A percentile compares a stretch with the other conserved stretches of the same genome.
Conservation (phyloP, 2,329 filamentous ascomycete genomes). For the Aspergillus phoenicis region DNA sequence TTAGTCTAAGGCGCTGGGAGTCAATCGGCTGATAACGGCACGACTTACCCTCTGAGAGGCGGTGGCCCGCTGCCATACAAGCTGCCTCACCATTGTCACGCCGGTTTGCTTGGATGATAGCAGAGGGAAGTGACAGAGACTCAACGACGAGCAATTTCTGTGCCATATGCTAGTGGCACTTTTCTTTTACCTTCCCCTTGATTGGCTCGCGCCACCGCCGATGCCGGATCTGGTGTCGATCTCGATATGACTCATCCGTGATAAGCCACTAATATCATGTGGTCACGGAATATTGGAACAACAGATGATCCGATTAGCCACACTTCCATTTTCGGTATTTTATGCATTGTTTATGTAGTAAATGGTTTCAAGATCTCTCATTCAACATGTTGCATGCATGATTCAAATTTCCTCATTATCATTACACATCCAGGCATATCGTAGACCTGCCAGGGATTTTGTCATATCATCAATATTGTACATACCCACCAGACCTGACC, state of each 20-base stretch:
- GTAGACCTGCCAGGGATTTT: no score
- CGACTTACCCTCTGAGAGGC: slow-evolving; percentile 42
- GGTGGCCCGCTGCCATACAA: slow-evolving; percentile 42
- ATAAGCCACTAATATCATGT: background rate
- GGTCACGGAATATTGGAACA: no score
- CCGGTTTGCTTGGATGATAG: slow-evolving; percentile 14
- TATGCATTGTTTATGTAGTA: no score
- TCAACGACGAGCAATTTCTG: slow-evolving; percentile 16
- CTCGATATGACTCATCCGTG: background rate
- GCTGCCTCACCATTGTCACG: slow-evolving; percentile 42
- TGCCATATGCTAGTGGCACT: slow-evolving; percentile 11
- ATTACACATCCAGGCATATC: no score
- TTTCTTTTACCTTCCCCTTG: slow-evolving; percentile 13
- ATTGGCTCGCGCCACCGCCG: slow-evolving; percentile 15
- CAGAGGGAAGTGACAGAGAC: slow-evolving; percentile 11
- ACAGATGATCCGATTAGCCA: no score
- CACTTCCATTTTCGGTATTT: no score
- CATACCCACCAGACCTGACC: no score
- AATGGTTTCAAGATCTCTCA: background rate
- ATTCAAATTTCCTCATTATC: no score
- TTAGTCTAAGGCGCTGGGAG: slow-evolving; percentile 6
- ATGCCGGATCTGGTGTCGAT: slow-evolving; percentile 5
- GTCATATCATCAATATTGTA: no score
- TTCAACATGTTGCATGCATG: no score
- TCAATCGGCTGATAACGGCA: background rate